Conservation (phyloP, 306 rosid species). For the Crotalaria pallida region DNA sequence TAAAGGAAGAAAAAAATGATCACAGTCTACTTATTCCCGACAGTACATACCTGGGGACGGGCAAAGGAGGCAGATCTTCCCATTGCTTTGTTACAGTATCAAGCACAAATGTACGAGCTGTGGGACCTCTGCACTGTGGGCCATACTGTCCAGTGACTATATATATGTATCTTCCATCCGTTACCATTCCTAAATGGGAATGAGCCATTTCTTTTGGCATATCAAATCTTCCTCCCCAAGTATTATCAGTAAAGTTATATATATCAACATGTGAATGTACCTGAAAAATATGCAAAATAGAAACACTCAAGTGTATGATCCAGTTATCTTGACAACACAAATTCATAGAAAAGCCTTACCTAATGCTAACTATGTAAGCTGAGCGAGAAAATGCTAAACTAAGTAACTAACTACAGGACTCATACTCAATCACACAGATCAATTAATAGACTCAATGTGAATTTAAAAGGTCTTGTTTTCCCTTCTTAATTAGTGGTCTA, state of each 20-base stretch:
- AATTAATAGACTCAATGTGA: not conserved
- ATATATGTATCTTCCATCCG: constrained; percentile 83
- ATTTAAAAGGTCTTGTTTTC: not conserved
- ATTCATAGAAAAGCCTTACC: not conserved
- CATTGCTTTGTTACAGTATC: constrained; percentile 75
- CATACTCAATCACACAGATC: constrained; percentile 8
- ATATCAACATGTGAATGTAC: constrained; percentile 93
- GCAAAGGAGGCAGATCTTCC: constrained; percentile 67
- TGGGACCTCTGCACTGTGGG: constrained; percentile 92
- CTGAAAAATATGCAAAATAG: constrained; percentile 28
- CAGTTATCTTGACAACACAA: not conserved
- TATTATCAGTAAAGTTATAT: constrained; percentile 62
- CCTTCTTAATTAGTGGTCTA: not conserved
- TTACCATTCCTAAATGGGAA: constrained; percentile 87
- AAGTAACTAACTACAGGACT: not conserved
- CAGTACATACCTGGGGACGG: constrained; percentile 60
- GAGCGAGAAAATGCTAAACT: not conserved
- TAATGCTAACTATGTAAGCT: not conserved
- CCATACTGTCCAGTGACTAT: constrained; percentile 85
- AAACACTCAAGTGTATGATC: not conserved
- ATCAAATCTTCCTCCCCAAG: constrained; percentile 72
- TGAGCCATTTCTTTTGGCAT: constrained; percentile 98
- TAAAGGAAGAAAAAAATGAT: constrained; percentile 9
- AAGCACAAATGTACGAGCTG: constrained; percentile 69
- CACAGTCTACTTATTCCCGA: not conserved